Percentiles rank a stretch among this genome's conserved stretches.
phyloP scores from a whole-genome alignment of 1,284 basidiomycete species.

The Ganoderma lucidum region DNA sequence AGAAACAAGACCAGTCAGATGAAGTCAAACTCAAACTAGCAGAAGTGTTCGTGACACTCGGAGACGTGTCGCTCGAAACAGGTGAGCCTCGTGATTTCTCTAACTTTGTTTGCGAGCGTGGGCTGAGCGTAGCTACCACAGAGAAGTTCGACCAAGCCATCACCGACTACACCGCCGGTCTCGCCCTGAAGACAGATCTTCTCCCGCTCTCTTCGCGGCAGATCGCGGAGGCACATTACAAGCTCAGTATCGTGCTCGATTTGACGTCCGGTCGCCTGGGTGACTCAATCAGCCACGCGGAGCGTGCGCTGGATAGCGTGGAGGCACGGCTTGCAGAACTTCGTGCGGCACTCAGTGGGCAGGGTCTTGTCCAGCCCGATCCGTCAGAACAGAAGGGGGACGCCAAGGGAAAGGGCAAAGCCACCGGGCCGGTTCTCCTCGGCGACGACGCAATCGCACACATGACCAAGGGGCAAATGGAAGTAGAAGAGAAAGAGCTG shows the following conservation, averaged over 20 bases:
- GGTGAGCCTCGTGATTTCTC: slow-evolving; percentile 55
- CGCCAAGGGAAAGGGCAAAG: slow-evolving; percentile 75
- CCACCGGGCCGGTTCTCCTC: slow-evolving; percentile 49
- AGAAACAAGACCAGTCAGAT: slow-evolving; percentile 69
- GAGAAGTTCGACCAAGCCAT: slow-evolving; percentile 95
- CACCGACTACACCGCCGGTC: slow-evolving; percentile 79
- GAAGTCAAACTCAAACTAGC: slow-evolving; percentile 78
- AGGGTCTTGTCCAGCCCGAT: slow-evolving; percentile 39
- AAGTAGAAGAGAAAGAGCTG: slow-evolving; percentile 81
- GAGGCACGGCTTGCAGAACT: slow-evolving; percentile 74
- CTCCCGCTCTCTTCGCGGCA: slow-evolving; percentile 84
- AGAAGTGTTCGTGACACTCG: slow-evolving; percentile 85
- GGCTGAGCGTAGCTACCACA: slow-evolving; percentile 42
- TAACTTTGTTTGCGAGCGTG: background rate
- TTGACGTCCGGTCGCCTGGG: slow-evolving; percentile 81
- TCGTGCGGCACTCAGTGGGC: slow-evolving; percentile 57
- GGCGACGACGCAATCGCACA: slow-evolving; percentile 62
- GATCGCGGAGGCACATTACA: slow-evolving; percentile 90
- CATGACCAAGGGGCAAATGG: slow-evolving; percentile 73
- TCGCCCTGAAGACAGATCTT: slow-evolving; percentile 73
- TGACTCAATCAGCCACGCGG: slow-evolving; percentile 83
- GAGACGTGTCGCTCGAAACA: slow-evolving; percentile 90
- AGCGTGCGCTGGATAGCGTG: slow-evolving; percentile 80
- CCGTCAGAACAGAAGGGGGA: slow-evolving; percentile 47
- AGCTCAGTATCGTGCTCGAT: slow-evolving; percentile 89